phyloP scores from a whole-genome alignment of 2,329 filamentous ascomycete genomes.

The Achaetomium macrosporum region DNA sequence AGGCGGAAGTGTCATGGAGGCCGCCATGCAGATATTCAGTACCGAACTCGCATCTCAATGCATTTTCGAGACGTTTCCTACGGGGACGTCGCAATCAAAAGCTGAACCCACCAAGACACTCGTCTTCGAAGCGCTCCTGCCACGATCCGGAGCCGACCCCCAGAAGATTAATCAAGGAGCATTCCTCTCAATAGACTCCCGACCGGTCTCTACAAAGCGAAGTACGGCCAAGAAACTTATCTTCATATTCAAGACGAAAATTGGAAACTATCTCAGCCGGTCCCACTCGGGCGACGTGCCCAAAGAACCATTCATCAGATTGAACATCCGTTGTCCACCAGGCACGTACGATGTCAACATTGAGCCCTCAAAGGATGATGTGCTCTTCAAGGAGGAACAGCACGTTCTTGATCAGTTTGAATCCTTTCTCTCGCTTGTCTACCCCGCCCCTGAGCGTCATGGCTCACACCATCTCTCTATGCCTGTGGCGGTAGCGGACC shows the following conservation, averaged over 20 bases:
- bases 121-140: slow-evolving; percentile 52
- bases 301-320: slow-evolving; percentile 54
- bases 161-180: slow-evolving; percentile 43
- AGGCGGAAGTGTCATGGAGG: slow-evolving; percentile 47
- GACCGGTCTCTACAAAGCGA: slow-evolving; percentile 52
- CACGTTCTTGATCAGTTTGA: slow-evolving; percentile 42
- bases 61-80: slow-evolving; percentile 30
- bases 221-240: slow-evolving; percentile 57
- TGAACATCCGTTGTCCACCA: slow-evolving; percentile 57
- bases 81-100: slow-evolving; percentile 1
- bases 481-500: neutral
- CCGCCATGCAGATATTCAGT: slow-evolving; percentile 57
- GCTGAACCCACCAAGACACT: slow-evolving; percentile 29
- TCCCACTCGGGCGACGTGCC: slow-evolving; percentile 16
- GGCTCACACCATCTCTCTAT: neutral
- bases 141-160: slow-evolving; percentile 42
- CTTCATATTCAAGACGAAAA: slow-evolving; percentile 44
- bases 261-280: slow-evolving; percentile 31
- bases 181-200: slow-evolving; percentile 63
- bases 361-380: slow-evolving; percentile 65
- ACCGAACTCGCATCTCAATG: slow-evolving; percentile 51
- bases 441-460: slow-evolving; percentile 22
- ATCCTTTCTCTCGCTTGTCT: slow-evolving; percentile 37
- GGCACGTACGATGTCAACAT: slow-evolving; percentile 67
- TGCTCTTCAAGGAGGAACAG: slow-evolving; percentile 57